These are phyloP conservation scores for Mortierella sp. DNA, from an alignment of 371 early-diverging fungal genomes.

Conservation along the genomic window DNA sequence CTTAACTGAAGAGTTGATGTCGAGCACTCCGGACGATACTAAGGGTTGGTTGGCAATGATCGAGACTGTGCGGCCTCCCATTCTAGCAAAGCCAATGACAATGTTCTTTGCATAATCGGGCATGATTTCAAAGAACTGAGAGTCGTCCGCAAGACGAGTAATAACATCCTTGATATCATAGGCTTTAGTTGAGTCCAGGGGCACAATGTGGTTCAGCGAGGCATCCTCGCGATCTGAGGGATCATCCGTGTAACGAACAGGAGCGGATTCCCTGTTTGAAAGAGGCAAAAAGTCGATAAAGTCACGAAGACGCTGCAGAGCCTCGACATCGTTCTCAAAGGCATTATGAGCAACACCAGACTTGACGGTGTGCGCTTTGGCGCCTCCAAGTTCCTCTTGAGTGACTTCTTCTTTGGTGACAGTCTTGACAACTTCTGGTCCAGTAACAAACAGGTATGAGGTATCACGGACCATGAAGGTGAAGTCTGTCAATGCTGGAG, in stretches of 20 bases:
- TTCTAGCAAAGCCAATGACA: constrained; percentile 89
- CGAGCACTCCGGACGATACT: constrained; percentile 95
- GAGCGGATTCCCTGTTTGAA: constrained; percentile 81
- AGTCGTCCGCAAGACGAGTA: constrained; percentile 85
- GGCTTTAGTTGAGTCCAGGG: constrained; percentile 91
- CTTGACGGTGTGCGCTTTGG: constrained; percentile 90
- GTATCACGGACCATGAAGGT: constrained; percentile 97
- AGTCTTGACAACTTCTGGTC: constrained; percentile 97
- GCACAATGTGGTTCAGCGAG: constrained; percentile 90
- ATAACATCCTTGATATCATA: constrained; percentile 96
- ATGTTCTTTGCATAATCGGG: constrained; percentile 97
- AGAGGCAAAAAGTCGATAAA: constrained; percentile 92
- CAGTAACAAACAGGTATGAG: constrained; percentile 98
- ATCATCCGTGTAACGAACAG: constrained; percentile 80
- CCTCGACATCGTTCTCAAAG: constrained; percentile 95
- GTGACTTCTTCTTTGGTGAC: constrained; percentile 96
- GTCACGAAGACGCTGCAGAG: constrained; percentile 86
- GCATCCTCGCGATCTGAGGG: constrained; percentile 79
- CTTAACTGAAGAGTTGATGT: constrained; percentile 96
- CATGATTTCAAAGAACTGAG: constrained; percentile 91
- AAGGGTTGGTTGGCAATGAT: constrained; percentile 96
- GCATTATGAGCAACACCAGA: constrained; percentile 93
- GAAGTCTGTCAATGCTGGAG: constrained; percentile 97
- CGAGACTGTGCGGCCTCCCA: constrained; percentile 93
- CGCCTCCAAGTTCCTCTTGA: constrained; percentile 98